Conservation (phyloP, 495 filamentous ascomycete species). For the Neurospora intermedia region DNA sequence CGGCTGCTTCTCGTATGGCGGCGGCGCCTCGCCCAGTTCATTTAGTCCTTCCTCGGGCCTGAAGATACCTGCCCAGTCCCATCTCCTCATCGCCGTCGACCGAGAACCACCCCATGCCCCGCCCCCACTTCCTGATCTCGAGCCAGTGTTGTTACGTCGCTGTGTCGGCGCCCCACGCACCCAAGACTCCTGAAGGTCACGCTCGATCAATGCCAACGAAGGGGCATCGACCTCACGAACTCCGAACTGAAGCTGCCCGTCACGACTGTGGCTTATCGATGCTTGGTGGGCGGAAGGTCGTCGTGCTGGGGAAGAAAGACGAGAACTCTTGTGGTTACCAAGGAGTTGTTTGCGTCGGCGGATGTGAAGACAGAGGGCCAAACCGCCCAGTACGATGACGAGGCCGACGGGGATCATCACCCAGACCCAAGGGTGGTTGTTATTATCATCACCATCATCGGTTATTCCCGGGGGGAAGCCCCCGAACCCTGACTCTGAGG, state of each 20-base stretch:
- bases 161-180: conserved; percentile 9
- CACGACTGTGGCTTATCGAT: neutral
- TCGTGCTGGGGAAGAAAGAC: neutral
- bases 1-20: conserved; percentile 32
- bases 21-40: conserved; percentile 48
- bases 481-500: neutral
- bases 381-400: conserved; percentile 7
- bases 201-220: conserved; percentile 9
- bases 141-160: neutral
- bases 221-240: neutral
- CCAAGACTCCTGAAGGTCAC: conserved; percentile 18
- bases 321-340: neutral
- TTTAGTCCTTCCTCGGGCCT: conserved; percentile 40
- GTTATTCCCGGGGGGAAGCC: neutral
- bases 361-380: conserved; percentile 9
- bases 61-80: conserved; percentile 5
- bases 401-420: conserved; percentile 16
- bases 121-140: neutral
- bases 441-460: neutral
- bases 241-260: neutral
- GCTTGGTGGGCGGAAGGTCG: neutral
- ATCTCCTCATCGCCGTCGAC: neutral
- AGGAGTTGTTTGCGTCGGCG: conserved; percentile 3
- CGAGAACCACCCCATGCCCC: neutral
- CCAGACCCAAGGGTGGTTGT: conserved; percentile 6